Percentiles rank a stretch among this genome's conserved stretches.
Evolutionary conservation across 169 alveolate species (phyloP).

Genomic region (Eimeria brunetti): DNA sequence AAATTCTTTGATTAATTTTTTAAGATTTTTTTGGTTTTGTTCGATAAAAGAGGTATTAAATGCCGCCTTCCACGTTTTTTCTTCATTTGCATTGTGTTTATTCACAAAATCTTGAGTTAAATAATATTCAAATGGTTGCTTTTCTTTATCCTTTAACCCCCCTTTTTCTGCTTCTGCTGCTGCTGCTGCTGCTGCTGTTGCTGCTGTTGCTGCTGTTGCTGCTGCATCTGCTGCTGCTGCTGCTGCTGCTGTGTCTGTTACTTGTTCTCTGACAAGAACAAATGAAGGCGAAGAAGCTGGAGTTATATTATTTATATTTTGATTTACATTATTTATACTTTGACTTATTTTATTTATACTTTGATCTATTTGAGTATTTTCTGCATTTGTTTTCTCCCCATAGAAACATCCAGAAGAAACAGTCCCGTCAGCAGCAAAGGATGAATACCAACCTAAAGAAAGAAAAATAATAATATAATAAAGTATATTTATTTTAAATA

Average conservation of each 20-base stretch:
- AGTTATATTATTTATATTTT: too few species aligned
- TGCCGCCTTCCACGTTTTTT: conserved; percentile 39
- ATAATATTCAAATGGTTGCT: background rate
- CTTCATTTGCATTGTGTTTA: conserved; percentile 15
- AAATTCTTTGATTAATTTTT: conserved; percentile 14
- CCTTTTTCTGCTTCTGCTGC: background rate
- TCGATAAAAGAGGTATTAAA: conserved; percentile 21
- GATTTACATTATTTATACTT: too few species aligned
- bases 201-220: background rate
- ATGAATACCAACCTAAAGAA: conserved; percentile 63
- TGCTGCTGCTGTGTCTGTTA: background rate
- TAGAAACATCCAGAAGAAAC: conserved; percentile 45
- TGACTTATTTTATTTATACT: too few species aligned
- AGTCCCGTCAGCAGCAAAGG: background rate
- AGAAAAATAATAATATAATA: background rate
- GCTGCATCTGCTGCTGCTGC: too few species aligned
- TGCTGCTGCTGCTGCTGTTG: background rate
- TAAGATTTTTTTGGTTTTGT: background rate
- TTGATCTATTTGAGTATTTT: background rate
- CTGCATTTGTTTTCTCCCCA: conserved; percentile 7
- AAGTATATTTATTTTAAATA: background rate
- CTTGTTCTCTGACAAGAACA: background rate
- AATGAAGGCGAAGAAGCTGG: conserved; percentile 22
- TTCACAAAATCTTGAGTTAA: conserved; percentile 26
- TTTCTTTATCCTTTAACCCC: background rate